Base-by-base conservation (phyloP, 441 rosid genomes). In the Eruca vesicaria region DNA sequence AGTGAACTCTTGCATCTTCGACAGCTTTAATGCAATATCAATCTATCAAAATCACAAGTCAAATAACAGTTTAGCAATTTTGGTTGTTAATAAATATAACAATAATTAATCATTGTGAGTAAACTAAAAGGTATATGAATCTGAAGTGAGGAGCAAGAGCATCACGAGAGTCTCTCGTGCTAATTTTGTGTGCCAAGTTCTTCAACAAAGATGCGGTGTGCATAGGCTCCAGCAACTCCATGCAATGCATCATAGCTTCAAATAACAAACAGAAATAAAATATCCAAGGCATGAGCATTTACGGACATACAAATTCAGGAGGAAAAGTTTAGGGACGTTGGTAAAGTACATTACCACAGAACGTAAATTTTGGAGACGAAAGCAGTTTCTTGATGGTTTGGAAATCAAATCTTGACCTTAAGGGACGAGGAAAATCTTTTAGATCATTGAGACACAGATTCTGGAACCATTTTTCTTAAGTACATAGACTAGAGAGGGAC, bases 151-250 rank as follows among this genome's bases (percentile, higher is more conserved):
- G 96, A 79, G 88, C 84, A 50, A 93, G 91, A 18, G 97, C 97
- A 52, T 86, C 94, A 68, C 84, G 85, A 41, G 96, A 89, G 43
- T 88, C 94, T 82, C n/a, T n/a, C n/a, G n/a, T n/a, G n/a, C n/a
- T n/a, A n/a, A n/a, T n/a, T n/a, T n/a, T 83, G 59, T 72, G 94
- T 94, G 36, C 97, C 91, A 68, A 93, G 93, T 83, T 88, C 97
- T 82, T 93, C 90, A 66, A 93, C 94, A 81, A 91, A 93, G 65
- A 93, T 91, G 11, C 86, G 79, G 21, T 85, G 83, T 72, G 97
- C 93, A 81, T 93, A 93, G 32, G 93, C 94, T 71, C 98, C 98
- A 82, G 83, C 97, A 84, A 90, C 98, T 77, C 97, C 98, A 81
- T 91, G 97, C 32, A 93, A 60, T 41, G 93, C 98, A 76, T 93